Base-by-base conservation (phyloP, 225 moss, liverwort and hornwort species). In the Lunularia cruciata region DNA sequence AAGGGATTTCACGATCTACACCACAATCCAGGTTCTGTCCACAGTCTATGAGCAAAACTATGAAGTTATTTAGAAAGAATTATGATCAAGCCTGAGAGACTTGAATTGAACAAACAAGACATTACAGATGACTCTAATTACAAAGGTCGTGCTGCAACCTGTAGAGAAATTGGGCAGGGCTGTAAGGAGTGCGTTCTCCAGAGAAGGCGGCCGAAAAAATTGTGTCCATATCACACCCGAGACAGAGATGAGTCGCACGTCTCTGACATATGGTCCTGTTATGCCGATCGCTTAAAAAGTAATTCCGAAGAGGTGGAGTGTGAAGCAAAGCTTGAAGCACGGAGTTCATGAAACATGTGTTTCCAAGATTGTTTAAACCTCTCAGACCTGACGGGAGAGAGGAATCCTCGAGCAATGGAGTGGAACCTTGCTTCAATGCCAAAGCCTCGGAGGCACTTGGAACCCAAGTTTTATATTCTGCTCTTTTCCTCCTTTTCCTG, bases 301-400 rank as follows among this genome's bases (percentile, higher is more conserved):
- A 94, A 53, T 94, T 94, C 18, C 94, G 74, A 71, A 94, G 71
- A 3, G 94, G 94, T 16, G 94, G 94, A 34, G 94, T 94, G 31
- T 94, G 94, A 38, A 94, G 78, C 31, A 94, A 83, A 6, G 94
- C 94, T 78, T 94, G 94, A 76, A 94, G 72, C 65, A 94, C 94
- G 13, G 94, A 94, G 76, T 94, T 94, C 94, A 94, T 94, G 62
- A 94, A 94, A 67, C 94, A 94, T 5, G 94, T 94, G 68, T 94
- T 94, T 2, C 94, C 94, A 39, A 94, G 78, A 47, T 94, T 94
- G 43, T 94, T 94, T 53, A 94, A 75, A 3, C 94, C 94, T 65
- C 94, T 62, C 23, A 94, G 78, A 15, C 94, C 94, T 25, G 89
- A 85, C 10, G 94, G 94, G 51, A 87, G 74, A 65, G 79, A 81